Evolutionary conservation across 108 stramenopile genomes (phyloP).

Genomic region (Discostella pseudostelligera): DNA sequence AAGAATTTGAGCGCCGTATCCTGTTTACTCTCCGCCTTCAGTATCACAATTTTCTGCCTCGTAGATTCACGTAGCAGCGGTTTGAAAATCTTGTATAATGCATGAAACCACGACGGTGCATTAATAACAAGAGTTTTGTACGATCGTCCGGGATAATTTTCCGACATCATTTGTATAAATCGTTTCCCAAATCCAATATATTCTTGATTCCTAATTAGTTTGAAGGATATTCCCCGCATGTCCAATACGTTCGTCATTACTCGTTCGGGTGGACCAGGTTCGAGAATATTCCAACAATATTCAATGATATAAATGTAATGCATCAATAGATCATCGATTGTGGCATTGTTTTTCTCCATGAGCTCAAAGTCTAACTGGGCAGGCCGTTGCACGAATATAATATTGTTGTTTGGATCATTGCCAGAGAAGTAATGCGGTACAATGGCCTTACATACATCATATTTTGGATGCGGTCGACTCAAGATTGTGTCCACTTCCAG

Average conservation of each 20-base stretch:
- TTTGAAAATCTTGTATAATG: slow-evolving; percentile 60
- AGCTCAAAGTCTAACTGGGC: slow-evolving; percentile 52
- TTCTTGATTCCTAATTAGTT: slow-evolving; percentile 53
- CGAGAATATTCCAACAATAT: slow-evolving; percentile 78
- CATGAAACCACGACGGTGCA: slow-evolving; percentile 75
- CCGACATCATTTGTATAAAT: slow-evolving; percentile 65
- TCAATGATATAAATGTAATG: slow-evolving; percentile 79
- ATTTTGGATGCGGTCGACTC: slow-evolving; percentile 62
- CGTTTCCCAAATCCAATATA: slow-evolving; percentile 58
- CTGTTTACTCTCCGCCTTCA: slow-evolving; percentile 52
- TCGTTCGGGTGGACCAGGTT: slow-evolving; percentile 53
- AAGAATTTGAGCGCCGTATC: slow-evolving; percentile 52
- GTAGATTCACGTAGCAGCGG: slow-evolving; percentile 75
- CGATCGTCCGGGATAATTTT: slow-evolving; percentile 73
- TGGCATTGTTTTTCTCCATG: slow-evolving; percentile 51
- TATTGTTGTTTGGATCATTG: slow-evolving; percentile 55
- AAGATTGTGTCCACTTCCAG: slow-evolving; percentile 60
- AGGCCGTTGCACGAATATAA: slow-evolving; percentile 62
- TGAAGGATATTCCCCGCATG: slow-evolving; percentile 57
- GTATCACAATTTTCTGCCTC: slow-evolving; percentile 69
- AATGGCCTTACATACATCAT: slow-evolving; percentile 61
- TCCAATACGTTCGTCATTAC: slow-evolving; percentile 81
- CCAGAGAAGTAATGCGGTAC: slow-evolving; percentile 69
- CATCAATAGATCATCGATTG: slow-evolving; percentile 60
- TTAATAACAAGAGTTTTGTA: slow-evolving; percentile 74